Evolutionary conservation across 2,329 filamentous ascomycete species (phyloP), one percentile per base, ranked within the genome.

Genomic region (Botrytis cinerea): DNA sequence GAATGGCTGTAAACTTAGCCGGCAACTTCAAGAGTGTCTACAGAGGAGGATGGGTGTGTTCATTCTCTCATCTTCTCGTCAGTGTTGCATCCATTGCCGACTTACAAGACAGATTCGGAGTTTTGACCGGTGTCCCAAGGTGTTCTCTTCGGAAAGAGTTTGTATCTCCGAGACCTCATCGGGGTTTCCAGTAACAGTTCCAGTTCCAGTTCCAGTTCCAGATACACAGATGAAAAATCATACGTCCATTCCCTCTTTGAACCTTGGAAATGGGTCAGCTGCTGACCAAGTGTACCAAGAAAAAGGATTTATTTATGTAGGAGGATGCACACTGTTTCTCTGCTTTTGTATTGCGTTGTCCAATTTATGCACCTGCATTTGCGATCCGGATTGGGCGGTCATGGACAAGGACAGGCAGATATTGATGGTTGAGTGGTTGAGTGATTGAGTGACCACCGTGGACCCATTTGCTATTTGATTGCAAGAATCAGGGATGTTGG

Each of bases 401-500:
- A 38, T 38, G 38, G 38, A 38, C 38, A 38, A 5, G 22, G 32
- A 38, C 25, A 40, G 63, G 35, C 45, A 18, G 40, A 45, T 14
- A 45, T 14, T 35, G 62, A 66, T 14, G 28, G 48, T 61, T n/a
- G 28, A 61, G 22, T 61, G 35, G 18, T 0, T 28, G 51, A 54
- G 22, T 61, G 35, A n/a, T 0, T 28, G 51, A 54, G 38, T 38
- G 38, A 9, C 38, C 38, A 38, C 38, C 35, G 35, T 35, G 35
- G 38, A 38, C 8, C 38, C 38, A 38, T 38, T 38, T 54, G 6
- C 5, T 6, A 51, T n/a, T 54, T 54, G n/a, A 54, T 18, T 54
- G 51, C 20, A 12, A 67, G 48, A 25, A n/a, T 59, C 67, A 69
- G 48, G 67, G 67, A 45, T 69, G n/a, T 70, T 70, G 67, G 45